phyloP scores from a whole-genome alignment of 768 basidiomycete species.

The Mycena epipterygia region DNA sequence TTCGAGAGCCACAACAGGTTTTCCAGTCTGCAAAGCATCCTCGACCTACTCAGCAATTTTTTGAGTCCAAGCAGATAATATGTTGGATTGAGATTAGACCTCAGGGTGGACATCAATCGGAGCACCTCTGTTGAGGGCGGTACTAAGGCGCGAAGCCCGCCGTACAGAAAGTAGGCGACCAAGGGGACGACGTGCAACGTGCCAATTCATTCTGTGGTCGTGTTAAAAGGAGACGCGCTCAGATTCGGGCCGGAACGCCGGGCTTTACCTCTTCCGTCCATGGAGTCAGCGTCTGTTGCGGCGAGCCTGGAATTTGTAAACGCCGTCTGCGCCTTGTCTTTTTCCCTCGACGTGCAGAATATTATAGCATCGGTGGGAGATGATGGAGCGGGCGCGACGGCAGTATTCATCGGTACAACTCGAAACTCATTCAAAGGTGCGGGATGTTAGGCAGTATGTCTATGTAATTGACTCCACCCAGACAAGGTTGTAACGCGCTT shows the following conservation, averaged over 20 bases:
- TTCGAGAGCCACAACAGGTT: constrained; percentile 91
- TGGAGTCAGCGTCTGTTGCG: constrained; percentile 55
- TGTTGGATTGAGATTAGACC: constrained; percentile 6
- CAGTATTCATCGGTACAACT: constrained; percentile 88
- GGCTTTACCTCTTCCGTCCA: background rate
- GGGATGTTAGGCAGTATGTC: background rate
- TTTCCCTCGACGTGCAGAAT: constrained; percentile 67
- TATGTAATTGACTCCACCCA: constrained; percentile 40
- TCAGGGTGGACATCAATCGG: constrained; percentile 85
- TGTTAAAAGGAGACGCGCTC: no score
- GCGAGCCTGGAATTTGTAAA: constrained; percentile 56
- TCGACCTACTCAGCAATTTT: constrained; percentile 53
- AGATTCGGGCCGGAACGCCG: no score
- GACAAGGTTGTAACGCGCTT: constrained; percentile 79
- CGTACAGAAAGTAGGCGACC: background rate
- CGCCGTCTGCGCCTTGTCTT: constrained; percentile 71
- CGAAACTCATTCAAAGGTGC: constrained; percentile 88
- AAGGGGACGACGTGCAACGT: background rate
- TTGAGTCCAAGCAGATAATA: background rate
- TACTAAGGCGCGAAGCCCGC: constrained; percentile 22
- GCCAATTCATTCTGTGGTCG: no score
- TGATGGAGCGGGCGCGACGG: constrained; percentile 78
- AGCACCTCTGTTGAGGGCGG: constrained; percentile 33
- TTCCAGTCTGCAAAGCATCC: constrained; percentile 75
- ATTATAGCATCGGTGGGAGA: constrained; percentile 76